These are phyloP conservation scores for Fusarium subtropicale DNA, from an alignment of 2,329 filamentous ascomycete genomes.

Conservation along the genomic window DNA sequence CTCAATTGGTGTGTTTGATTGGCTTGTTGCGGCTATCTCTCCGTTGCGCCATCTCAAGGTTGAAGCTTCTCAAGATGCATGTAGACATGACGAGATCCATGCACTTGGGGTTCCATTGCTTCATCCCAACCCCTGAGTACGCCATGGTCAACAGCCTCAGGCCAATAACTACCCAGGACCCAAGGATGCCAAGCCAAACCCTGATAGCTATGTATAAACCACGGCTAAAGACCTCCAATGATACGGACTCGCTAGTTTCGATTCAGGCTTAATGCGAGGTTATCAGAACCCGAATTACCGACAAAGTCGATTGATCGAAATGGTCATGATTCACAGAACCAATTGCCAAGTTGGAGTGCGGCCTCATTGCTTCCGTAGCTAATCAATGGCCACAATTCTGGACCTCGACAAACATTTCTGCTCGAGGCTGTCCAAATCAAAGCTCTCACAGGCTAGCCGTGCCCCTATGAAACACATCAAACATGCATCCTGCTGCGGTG, in stretches of 20 bases:
- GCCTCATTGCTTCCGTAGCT: conserved; percentile 14
- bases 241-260: conserved; percentile 10
- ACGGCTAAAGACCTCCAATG: conserved; percentile 31
- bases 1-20: conserved; percentile 10
- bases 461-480: conserved; percentile 15
- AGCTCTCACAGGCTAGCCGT: conserved; percentile 16
- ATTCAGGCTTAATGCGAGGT: conserved; percentile 34
- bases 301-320: conserved; percentile 4
- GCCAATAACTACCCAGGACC: neutral
- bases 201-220: conserved; percentile 30
- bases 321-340: neutral
- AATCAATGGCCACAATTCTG: neutral
- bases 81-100: conserved; percentile 45
- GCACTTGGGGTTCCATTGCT: conserved; percentile 40
- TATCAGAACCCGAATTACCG: conserved; percentile 8
- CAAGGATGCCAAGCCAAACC: conserved; percentile 3
- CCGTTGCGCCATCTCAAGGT: conserved; percentile 22
- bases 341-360: conserved; percentile 3
- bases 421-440: neutral
- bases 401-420: neutral
- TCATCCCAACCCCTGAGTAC: conserved; percentile 33
- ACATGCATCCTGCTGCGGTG: neutral
- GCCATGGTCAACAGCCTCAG: conserved; percentile 18
- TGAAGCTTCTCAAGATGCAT: conserved; percentile 18
- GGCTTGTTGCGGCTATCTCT: conserved; percentile 14